Evolutionary conservation across 2,329 filamentous ascomycete species (phyloP).

Genomic region (Claviceps monticola): DNA sequence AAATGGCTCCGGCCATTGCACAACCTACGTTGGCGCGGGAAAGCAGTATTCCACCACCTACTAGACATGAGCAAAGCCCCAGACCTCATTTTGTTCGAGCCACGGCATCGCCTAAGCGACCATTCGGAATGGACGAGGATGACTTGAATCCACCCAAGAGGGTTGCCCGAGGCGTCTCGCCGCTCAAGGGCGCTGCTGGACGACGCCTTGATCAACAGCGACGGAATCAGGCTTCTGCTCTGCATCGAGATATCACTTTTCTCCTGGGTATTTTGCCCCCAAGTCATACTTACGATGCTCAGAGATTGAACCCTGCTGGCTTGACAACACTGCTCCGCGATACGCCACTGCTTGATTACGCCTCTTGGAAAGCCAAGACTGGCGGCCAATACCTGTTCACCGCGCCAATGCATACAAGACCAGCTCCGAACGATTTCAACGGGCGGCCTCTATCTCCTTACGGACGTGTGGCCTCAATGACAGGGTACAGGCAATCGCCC

Average conservation of each 20-base stretch:
- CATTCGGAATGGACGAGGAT: slow-evolving; percentile 56
- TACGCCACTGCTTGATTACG: slow-evolving; percentile 49
- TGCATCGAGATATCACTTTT: slow-evolving; percentile 57
- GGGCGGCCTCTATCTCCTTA: slow-evolving; percentile 36
- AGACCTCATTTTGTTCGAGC: slow-evolving; percentile 32
- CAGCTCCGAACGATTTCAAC: slow-evolving; percentile 29
- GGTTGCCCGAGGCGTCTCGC: slow-evolving; percentile 76
- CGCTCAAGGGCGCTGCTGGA: slow-evolving; percentile 79
- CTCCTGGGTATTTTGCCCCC: slow-evolving; percentile 61
- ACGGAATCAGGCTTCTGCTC: slow-evolving; percentile 47
- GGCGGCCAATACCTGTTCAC: slow-evolving; percentile 22
- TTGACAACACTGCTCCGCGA: slow-evolving; percentile 62
- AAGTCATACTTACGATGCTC: slow-evolving; percentile 56
- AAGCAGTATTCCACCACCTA: slow-evolving; percentile 24
- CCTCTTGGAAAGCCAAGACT: slow-evolving; percentile 35
- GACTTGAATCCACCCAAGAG: slow-evolving; percentile 68
- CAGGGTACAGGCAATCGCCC: slow-evolving; percentile 37
- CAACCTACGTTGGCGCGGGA: slow-evolving; percentile 30
- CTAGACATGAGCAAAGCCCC: slow-evolving; percentile 28
- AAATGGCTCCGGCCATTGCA: slow-evolving; percentile 40
- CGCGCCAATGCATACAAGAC: slow-evolving; percentile 24
- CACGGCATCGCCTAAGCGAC: slow-evolving; percentile 45
- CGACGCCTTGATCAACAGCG: slow-evolving; percentile 70
- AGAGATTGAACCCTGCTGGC: slow-evolving; percentile 53
- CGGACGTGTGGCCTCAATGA: slow-evolving; percentile 24